Conservation (phyloP, 2,329 filamentous ascomycete species). For the Didymella keratinophila region DNA sequence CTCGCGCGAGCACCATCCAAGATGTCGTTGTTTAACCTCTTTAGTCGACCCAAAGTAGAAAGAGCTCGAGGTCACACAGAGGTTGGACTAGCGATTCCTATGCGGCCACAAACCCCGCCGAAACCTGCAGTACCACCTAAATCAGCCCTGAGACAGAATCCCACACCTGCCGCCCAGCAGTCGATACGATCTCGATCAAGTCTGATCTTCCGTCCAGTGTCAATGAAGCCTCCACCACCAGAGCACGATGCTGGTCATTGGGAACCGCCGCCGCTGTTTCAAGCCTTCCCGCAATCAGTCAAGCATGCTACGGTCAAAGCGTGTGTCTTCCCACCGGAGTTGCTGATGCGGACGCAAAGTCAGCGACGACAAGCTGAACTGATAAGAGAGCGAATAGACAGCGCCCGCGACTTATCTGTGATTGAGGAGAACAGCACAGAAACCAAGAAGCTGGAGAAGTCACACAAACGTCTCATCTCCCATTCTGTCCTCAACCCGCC, state of each 20-base stretch:
- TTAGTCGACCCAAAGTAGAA: constrained; percentile 60
- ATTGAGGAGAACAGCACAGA: constrained; percentile 42
- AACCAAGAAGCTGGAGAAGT: constrained; percentile 49
- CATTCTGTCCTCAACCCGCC: constrained; percentile 56
- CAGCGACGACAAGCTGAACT: constrained; percentile 61
- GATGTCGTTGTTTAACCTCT: constrained; percentile 60
- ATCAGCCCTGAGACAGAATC: constrained; percentile 41
- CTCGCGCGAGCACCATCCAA: constrained; percentile 50
- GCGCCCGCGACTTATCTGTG: constrained; percentile 41
- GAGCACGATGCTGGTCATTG: constrained; percentile 50
- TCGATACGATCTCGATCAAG: constrained; percentile 44
- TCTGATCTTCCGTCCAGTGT: constrained; percentile 43
- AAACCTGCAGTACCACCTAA: constrained; percentile 30
- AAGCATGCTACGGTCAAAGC: constrained; percentile 76
- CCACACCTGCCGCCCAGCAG: constrained; percentile 40
- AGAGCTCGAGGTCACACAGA: constrained; percentile 57
- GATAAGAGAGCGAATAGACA: constrained; percentile 49
- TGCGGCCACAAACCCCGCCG: constrained; percentile 42
- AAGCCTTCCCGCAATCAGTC: constrained; percentile 84
- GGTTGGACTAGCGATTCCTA: constrained; percentile 49
- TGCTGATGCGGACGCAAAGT: constrained; percentile 66
- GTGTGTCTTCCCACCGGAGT: constrained; percentile 72
- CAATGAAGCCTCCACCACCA: constrained; percentile 34
- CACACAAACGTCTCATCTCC: constrained; percentile 53
- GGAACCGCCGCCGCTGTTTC: constrained; percentile 75